Evolutionary conservation across 805 yeast genomes (phyloP), one percentile per base, ranked within the genome.

Genomic region (Wickerhamomyces tratensis): DNA sequence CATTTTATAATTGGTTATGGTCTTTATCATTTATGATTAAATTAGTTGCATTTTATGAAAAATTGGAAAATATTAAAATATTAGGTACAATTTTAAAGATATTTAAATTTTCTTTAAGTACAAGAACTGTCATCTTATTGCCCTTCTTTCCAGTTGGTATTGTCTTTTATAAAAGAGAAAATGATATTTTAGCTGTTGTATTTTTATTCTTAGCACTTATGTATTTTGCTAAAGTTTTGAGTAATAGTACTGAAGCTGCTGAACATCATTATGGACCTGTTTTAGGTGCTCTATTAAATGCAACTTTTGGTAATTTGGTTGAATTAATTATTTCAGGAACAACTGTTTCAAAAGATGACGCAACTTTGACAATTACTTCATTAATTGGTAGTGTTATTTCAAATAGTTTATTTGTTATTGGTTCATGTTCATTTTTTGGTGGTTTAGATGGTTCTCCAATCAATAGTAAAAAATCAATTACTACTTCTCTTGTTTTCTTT

Each of bases 301-400:
- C 76, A 14, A 71, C 76, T 7, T 71, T 71, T 50, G 76, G 76
- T 37, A 71, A 71, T 49, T 69, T 74, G 2, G 75, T 71, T 7
- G 76, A 71, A 52, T 59, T 71, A 46, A 71, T 71, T 54, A 75
- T 71, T 36, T 67, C 72, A 10, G 63, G 72, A 31, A 69, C 72
- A 41, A 74, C 76, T 7, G 68, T 71, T 53, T 67, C 61, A 44
- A 68, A 70, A 14, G 63, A 63, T 41, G 76, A 71, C 56, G 65
- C 71, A 33, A 57, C 74, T 35, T 65, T 71, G 45, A 74, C 72
- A 14, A 74, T 71, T 49, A 74, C 76, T 10, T 59, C 65, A 33
- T 68, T 71, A 71, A 62, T 71, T 44, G 76, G 76, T 6, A 63
- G 69, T 34, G 67, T 71, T 41, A 62, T 71, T 36, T 66, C 71